phyloP scores from a whole-genome alignment of 495 filamentous ascomycete species.

The Podospora appendiculata region DNA sequence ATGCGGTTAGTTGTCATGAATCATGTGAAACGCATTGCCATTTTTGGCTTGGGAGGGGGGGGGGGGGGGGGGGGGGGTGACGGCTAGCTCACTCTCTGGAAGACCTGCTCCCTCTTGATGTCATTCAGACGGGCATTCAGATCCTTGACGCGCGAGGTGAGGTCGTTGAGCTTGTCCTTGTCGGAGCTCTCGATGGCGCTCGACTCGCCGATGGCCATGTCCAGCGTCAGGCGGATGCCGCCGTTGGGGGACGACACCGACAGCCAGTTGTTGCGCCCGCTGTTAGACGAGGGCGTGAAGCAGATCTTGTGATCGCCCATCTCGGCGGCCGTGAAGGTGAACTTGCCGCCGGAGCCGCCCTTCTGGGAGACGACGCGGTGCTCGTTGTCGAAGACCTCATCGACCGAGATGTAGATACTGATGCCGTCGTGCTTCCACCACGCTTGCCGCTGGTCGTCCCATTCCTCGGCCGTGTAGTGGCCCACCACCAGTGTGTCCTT shows the following conservation, averaged over 20 bases:
- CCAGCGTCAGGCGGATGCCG: slow-evolving; percentile 74
- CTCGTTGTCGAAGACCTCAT: slow-evolving; percentile 95
- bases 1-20: background rate
- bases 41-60: too few relatives aligned
- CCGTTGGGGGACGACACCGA: slow-evolving; percentile 53
- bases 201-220: slow-evolving; percentile 93
- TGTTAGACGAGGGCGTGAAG: slow-evolving; percentile 68
- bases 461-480: slow-evolving; percentile 78
- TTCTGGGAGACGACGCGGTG: slow-evolving; percentile 88
- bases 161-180: slow-evolving; percentile 87
- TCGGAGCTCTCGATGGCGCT: slow-evolving; percentile 90
- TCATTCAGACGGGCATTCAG: slow-evolving; percentile 82
- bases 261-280: slow-evolving; percentile 60
- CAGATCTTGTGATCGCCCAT: slow-evolving; percentile 91
- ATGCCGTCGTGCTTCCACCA: slow-evolving; percentile 66
- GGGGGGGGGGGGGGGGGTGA: background rate
- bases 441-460: slow-evolving; percentile 53
- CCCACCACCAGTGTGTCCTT: slow-evolving; percentile 97
- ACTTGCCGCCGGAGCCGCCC: slow-evolving; percentile 67
- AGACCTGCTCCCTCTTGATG: slow-evolving; percentile 89
- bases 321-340: slow-evolving; percentile 94
- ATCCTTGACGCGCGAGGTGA: slow-evolving; percentile 83
- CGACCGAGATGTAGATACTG: slow-evolving; percentile 82
- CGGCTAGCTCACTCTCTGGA: slow-evolving; percentile 83
- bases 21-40: background rate